A percentile compares a stretch with the other conserved stretches of the same genome.
These are phyloP conservation scores for Talaromyces albobiverticillius DNA, from an alignment of 2,329 filamentous ascomycete genomes.

Conservation along the genomic window DNA sequence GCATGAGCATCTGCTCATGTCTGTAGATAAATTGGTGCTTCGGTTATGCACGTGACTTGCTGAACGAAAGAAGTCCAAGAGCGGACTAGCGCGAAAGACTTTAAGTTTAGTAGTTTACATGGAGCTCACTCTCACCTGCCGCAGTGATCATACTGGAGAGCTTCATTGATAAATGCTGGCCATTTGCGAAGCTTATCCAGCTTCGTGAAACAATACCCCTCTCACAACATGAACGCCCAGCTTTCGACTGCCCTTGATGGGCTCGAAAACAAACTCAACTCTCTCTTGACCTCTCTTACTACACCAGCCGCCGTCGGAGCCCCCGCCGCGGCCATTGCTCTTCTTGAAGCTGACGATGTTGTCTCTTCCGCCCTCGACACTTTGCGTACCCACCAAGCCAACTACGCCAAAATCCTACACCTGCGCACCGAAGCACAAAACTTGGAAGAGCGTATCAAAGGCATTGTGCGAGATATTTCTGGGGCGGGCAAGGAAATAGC, in stretches of 20 bases:
- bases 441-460: conserved; percentile 40
- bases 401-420: conserved; percentile 40
- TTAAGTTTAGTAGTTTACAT: too few relatives aligned
- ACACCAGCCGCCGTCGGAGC: conserved; percentile 43
- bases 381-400: conserved; percentile 44
- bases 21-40: not conserved
- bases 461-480: conserved; percentile 39
- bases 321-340: conserved; percentile 37
- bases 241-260: conserved; percentile 38
- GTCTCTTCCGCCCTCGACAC: conserved; percentile 40
- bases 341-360: conserved; percentile 42
- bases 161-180: too few relatives aligned
- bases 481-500: conserved; percentile 40
- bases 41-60: not conserved
- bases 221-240: conserved; percentile 37
- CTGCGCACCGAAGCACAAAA: conserved; percentile 39
- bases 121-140: too few relatives aligned
- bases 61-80: too few relatives aligned
- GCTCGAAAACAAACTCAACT: conserved; percentile 43
- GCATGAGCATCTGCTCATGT: not conserved
- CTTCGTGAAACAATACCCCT: not conserved
- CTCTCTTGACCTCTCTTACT: conserved; percentile 39
- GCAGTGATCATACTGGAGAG: too few relatives aligned
- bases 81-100: not conserved
- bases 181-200: not conserved